Evolutionary conservation across 2,329 filamentous ascomycete genomes (phyloP), one percentile per base, ranked within the genome.

Genomic region (Pseudogymnoascus verrucosus): DNA sequence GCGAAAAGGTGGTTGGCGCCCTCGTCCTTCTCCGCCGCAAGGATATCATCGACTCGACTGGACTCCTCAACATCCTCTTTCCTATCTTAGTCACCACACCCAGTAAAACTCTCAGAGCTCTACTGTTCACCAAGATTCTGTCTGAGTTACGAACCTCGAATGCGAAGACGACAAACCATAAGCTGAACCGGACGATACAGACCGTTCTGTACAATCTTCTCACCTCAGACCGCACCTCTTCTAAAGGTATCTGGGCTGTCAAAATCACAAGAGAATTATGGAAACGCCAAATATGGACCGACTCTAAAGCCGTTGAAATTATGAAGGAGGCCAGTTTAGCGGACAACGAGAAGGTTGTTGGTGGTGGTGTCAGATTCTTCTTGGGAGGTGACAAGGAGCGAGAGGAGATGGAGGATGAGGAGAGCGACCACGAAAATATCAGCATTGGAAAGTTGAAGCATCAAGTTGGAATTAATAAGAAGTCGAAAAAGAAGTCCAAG

Each of bases 201-300:
- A 96, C 90, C 2, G 91, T 96, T 11, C 84, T 98, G 28, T 96
- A 91, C 80, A 96, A 96, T 75, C 82, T 98, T 23, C 85, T 98
- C 51, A 91, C 90, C 14, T 90, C 89, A 3, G 93, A 99, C 74
- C 86, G 89, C 44, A 82, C 89, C 7, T 96, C 92, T 0, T 83
- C 90, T 0, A 95, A 96, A 72, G 91, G 90, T 3, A 82, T 99
- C 60, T 99, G 95, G 95, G 92, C 95, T 3, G 91, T 97, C 66
- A 97, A 97, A 76, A 84, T 99, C 67, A 96, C 93, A 3, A 84
- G 93, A 66, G 95, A 99, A 78, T 80, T 99, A 72, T 99, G 95
- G 95, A 96, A 93, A 77, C 85, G 93, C 57, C 93, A 97, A 70
- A 88, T 98, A 67, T 99, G 95, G 95, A 91, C 90, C 8, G 95